A percentile compares a stretch with the other conserved stretches of the same genome.
phyloP scores from a whole-genome alignment of 352 stramenopile species.

The Halophytophthora batemanensis region DNA sequence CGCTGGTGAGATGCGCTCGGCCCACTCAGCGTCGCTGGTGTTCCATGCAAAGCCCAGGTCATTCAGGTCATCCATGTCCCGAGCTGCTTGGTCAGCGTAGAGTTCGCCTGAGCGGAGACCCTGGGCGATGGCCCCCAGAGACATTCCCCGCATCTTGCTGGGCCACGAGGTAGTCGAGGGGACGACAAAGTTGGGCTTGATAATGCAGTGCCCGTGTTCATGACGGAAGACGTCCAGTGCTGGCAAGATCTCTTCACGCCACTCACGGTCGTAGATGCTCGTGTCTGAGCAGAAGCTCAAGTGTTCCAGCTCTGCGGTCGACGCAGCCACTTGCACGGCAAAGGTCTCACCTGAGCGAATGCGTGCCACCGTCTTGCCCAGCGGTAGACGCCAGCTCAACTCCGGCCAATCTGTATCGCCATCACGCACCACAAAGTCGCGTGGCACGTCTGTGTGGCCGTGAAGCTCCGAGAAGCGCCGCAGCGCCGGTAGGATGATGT shows the following conservation, averaged over 20 bases:
- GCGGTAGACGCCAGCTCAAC: neutral
- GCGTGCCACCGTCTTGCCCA: neutral
- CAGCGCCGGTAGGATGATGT: conserved; percentile 9
- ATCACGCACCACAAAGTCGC: conserved; percentile 37
- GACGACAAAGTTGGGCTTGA: conserved; percentile 7
- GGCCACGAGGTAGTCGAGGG: conserved; percentile 6
- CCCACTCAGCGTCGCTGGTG: conserved; percentile 5
- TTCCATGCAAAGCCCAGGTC: conserved; percentile 15
- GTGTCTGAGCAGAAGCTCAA: conserved; percentile 15
- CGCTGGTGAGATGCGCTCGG: conserved; percentile 3
- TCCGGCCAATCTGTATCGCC: conserved; percentile 23
- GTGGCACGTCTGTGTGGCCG: conserved; percentile 44
- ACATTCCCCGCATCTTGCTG: conserved; percentile 1
- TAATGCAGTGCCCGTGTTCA: conserved; percentile 9
- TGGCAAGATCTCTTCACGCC: conserved; percentile 5
- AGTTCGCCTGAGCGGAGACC: conserved; percentile 4
- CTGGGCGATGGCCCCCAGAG: conserved; percentile 5
- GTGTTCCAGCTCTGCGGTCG: conserved; percentile 5
- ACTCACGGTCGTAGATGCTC: conserved; percentile 6
- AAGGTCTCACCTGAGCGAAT: conserved; percentile 3
- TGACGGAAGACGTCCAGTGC: conserved; percentile 8
- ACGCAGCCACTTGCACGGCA: neutral
- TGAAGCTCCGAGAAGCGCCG: conserved; percentile 6
- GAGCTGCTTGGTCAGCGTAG: conserved; percentile 7
- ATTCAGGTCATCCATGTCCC: conserved; percentile 7